Conservation (phyloP, 2,329 filamentous ascomycete genomes). For the Colletotrichum somersetense region DNA sequence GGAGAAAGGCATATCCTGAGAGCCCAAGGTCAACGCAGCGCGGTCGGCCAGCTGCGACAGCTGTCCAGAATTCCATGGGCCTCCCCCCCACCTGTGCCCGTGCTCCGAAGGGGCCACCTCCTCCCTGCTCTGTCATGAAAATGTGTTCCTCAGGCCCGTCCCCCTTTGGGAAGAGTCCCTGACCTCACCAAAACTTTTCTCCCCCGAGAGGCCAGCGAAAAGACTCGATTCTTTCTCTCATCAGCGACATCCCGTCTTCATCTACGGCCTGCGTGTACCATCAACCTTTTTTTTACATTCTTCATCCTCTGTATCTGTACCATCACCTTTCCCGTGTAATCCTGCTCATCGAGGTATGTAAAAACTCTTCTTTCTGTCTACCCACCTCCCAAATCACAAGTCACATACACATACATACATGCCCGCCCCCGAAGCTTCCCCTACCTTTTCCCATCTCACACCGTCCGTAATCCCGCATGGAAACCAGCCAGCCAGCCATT, state of each 20-base stretch:
- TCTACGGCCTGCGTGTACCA: conserved; percentile 38
- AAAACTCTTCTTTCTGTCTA: conserved; percentile 24
- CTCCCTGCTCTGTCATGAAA: not conserved
- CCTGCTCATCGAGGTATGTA: conserved; percentile 40
- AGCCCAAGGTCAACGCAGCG: not conserved
- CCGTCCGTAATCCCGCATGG: conserved; percentile 9
- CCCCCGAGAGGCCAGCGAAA: conserved; percentile 1
- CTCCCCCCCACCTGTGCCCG: not conserved
- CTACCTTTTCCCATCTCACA: not conserved
- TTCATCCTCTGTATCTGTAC: conserved; percentile 49
- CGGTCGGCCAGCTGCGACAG: not conserved
- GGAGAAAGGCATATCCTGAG: not conserved
- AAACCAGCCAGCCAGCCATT: conserved; percentile 2
- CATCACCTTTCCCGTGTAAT: conserved; percentile 26
- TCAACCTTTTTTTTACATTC: conserved; percentile 54
- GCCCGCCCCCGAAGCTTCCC: conserved; percentile 10
- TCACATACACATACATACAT: not conserved
- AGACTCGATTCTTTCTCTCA: conserved; percentile 25
- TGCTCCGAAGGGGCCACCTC: not conserved
- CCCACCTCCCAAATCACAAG: not conserved
- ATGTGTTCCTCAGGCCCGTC: conserved; percentile 30
- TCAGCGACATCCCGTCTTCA: conserved; percentile 24
- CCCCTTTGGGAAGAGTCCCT: conserved; percentile 30
- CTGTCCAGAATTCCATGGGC: not conserved
- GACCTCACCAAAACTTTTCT: conserved; percentile 42